These are phyloP conservation scores for Escovopsis sp. DNA, from an alignment of 2,329 filamentous ascomycete genomes.

Conservation along the genomic window DNA sequence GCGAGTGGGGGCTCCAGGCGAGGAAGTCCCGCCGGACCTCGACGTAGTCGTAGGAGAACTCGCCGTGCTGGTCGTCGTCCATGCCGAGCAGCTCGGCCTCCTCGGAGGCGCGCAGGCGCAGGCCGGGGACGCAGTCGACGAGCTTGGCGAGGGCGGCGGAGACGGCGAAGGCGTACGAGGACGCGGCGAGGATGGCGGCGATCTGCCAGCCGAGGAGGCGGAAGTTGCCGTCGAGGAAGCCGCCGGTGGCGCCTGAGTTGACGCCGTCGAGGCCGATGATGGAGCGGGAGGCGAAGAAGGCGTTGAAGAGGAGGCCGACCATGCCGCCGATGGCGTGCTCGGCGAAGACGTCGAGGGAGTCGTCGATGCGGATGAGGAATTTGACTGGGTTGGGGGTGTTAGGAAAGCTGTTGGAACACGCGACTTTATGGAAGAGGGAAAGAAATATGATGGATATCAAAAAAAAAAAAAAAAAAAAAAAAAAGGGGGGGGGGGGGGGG, in stretches of 20 bases:
- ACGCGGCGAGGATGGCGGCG: constrained; percentile 55
- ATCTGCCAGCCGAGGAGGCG: constrained; percentile 66
- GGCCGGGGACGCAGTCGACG: constrained; percentile 62
- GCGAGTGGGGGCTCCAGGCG: constrained; percentile 67
- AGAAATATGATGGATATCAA: too few relatives aligned
- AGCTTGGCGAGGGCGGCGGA: constrained; percentile 58
- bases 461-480: too few relatives aligned
- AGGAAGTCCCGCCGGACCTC: constrained; percentile 81
- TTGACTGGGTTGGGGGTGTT: constrained; percentile 28
- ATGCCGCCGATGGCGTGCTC: constrained; percentile 58
- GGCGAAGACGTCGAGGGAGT: constrained; percentile 58
- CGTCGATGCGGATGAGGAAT: constrained; percentile 50
- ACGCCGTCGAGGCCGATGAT: constrained; percentile 65
- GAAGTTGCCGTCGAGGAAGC: constrained; percentile 64
- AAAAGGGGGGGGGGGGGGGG: too few relatives aligned
- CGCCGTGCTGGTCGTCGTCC: constrained; percentile 82
- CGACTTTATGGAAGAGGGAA: too few relatives aligned
- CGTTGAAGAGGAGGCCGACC: constrained; percentile 59
- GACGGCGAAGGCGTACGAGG: constrained; percentile 57
- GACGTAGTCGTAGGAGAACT: constrained; percentile 84
- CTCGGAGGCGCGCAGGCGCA: constrained; percentile 66
- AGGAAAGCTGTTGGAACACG: constrained; percentile 1
- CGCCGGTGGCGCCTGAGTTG: constrained; percentile 52
- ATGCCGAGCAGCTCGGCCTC: constrained; percentile 76
- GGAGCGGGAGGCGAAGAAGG: constrained; percentile 52